Base-by-base conservation (phyloP, 306 rosid genomes). In the Castanea mollissima region DNA sequence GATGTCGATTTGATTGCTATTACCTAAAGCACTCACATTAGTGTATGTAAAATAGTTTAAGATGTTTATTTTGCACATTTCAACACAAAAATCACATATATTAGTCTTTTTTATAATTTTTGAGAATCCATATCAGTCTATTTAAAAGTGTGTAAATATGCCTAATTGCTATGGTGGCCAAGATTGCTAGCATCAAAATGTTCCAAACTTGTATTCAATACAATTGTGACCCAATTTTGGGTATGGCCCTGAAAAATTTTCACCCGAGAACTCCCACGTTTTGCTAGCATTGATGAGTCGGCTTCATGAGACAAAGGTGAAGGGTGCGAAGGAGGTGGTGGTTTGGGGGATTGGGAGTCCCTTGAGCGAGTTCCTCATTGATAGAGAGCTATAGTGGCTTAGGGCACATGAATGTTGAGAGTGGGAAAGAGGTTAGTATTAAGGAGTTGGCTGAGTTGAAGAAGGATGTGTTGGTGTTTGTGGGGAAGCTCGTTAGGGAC, bases 271-370 rank as follows among this genome's bases (percentile, higher is more conserved):
- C 75, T 95, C 99, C 0, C 99, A 95, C 14, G 97, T 92, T 10
- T 85, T 93, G 32, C 98, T 94, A 44, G 97, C 97, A 21, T 74
- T 91, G 87, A 91, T 95, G 99, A 83, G 98, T 81, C 81, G 96
- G 85, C 93, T 92, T 76, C 98, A 95, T 63, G 97, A 91, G 84
- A 97, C 96, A 3, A 95, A 92, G 87, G 85, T 90, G 69, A 91
- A 76, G 0, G 82, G 87, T 21, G 89, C 92, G 0, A 88, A 91
- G 87, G 97, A 91, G 79, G 99, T 92, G 74, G 99, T 94, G 63
- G 99, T 92, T 15, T 94, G 97, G 97, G 97, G 99, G 21, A 84
- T 89, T 1, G 97, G 99, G 8, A 90, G 98, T 82, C 99, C 98
- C 5, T 58, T 91, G 82, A 87, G 98, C 81, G 98, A 95, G 91